A percentile compares a stretch with the other conserved stretches of the same genome.
phyloP scores from a whole-genome alignment of 768 basidiomycete species.

The Pisolithus microcarpus region DNA sequence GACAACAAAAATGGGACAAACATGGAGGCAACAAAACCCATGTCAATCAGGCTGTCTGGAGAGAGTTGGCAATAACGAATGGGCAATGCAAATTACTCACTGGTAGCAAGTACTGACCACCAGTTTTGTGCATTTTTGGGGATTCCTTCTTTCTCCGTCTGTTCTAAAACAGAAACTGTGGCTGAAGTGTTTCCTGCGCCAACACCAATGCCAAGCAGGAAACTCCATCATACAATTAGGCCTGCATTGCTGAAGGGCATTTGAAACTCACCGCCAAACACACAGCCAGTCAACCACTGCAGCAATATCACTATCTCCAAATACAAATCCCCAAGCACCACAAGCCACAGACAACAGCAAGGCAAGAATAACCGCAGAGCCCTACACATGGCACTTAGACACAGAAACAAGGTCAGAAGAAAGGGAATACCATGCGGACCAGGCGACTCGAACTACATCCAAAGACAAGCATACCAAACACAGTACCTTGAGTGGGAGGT shows the following conservation, averaged over 20 bases:
- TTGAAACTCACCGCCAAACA: conserved; percentile 50
- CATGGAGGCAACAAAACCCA: conserved; percentile 70
- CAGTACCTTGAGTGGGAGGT: conserved; percentile 59
- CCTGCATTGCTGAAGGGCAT: not conserved
- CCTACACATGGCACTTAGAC: conserved; percentile 35
- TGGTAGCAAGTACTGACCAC: conserved; percentile 86
- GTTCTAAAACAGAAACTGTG: conserved; percentile 81
- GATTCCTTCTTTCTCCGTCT: conserved; percentile 78
- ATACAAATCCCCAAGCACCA: conserved; percentile 52
- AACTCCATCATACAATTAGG: conserved; percentile 35
- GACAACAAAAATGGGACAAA: conserved; percentile 81
- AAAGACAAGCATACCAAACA: conserved; percentile 80
- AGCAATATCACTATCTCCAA: conserved; percentile 27
- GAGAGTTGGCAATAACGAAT: conserved; percentile 1
- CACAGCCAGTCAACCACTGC: conserved; percentile 64
- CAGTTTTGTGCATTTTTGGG: conserved; percentile 73
- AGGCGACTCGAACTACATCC: conserved; percentile 82
- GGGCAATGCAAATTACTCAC: conserved; percentile 34
- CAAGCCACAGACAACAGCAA: conserved; percentile 66
- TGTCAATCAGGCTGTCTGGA: conserved; percentile 77
- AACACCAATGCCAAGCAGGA: conserved; percentile 82
- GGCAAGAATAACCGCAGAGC: conserved; percentile 77
- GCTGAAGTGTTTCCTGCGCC: conserved; percentile 90
- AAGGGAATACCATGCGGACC: conserved; percentile 67
- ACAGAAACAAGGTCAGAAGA: not conserved